Percentiles rank a stretch among this genome's conserved stretches.
Conservation (phyloP, 805 yeast genomes). For the Candida pseudofarinosa region DNA sequence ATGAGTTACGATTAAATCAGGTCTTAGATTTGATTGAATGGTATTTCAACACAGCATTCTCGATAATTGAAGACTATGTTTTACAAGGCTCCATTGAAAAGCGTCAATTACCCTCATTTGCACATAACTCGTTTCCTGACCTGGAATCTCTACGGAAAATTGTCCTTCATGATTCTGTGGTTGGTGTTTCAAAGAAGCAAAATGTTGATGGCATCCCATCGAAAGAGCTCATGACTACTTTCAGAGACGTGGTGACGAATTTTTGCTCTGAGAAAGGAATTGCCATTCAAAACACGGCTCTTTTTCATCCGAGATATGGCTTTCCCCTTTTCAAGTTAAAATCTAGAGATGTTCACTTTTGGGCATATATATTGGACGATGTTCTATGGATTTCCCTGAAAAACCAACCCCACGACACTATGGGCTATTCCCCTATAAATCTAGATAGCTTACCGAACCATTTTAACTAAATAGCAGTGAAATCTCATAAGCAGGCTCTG, state of each 20-base stretch:
- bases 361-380: constrained; percentile 58
- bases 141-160: not conserved
- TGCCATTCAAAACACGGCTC: constrained; percentile 31
- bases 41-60: constrained; percentile 18
- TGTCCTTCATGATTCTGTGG: not conserved
- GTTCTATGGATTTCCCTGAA: constrained; percentile 49
- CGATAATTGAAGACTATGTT: constrained; percentile 6
- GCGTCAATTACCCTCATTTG: constrained; percentile 10
- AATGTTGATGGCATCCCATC: constrained; percentile 34
- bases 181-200: not conserved
- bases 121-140: constrained; percentile 6
- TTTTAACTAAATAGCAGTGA: not conserved
- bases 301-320: constrained; percentile 35
- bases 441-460: constrained; percentile 22
- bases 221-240: constrained; percentile 42
- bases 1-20: not conserved
- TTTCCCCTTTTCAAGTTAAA: constrained; percentile 41
- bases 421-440: constrained; percentile 39
- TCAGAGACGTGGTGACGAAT: constrained; percentile 62
- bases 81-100: not conserved
- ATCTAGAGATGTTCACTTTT: constrained; percentile 29
- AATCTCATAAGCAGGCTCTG: constrained; percentile 1
- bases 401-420: constrained; percentile 2
- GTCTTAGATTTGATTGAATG: constrained; percentile 10
- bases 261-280: constrained; percentile 52